Base-by-base conservation (phyloP, 129 eudicot genomes). In the Deinandra increscens region DNA sequence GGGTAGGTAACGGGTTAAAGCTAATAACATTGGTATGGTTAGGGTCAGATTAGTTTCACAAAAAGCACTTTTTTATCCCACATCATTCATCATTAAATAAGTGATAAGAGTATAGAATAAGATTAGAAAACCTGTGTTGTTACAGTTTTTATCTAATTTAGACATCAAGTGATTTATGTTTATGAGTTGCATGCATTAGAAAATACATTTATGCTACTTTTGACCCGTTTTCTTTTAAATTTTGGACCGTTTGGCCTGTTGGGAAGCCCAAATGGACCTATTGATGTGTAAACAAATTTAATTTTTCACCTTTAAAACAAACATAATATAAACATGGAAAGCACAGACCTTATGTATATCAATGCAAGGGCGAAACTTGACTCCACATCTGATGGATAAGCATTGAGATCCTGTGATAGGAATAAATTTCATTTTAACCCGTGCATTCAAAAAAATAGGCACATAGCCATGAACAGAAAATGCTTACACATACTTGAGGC, bases 281-380 rank as follows among this genome's bases (percentile, higher is more conserved):
- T 23, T 55, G 4, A 55, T 12, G 23, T 1, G 2, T 20, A 53
- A 53, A 19, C 33, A 53, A 5, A 14, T 0, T 23, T 9, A 59
- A 59, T 31, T n/a, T 11, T 7, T 17, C 19, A 42, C 9, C 14
- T 4, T 11, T 23, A 33, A 4, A 41, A 33, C 6, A 11, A 58
- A 14, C 7, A 20, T 20, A 13, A 17, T 3, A 6, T 7, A 37
- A 66, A 31, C 66, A 5, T 71, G 10, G 33, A 29, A 82, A 31
- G 13, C 10, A 20, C 65, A 19, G 23, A 86, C 98, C 96, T 89
- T 93, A 74, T 93, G 98, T 81, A 93, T 89, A 79, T 89, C 98
- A 69, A 93, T 93, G 77, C 98, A 93, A 80, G 98, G 98, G 44
- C 98, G 96, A 76, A 93, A 93, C 72, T 63, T 80, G 65, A 87